Conservation (phyloP, 306 rosid genomes). For the Urtica urens region DNA sequence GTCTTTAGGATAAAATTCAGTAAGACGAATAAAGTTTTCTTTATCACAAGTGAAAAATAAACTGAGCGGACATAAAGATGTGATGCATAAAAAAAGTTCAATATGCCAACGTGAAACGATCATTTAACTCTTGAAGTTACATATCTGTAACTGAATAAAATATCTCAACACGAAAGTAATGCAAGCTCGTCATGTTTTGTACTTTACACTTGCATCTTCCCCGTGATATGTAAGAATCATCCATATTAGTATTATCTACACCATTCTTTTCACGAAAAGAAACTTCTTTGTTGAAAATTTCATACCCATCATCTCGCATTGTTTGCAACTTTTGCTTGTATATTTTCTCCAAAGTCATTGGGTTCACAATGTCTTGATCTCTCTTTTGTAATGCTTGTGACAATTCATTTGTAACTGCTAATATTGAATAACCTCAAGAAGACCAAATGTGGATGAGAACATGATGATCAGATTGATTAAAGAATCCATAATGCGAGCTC, state of each 20-base stretch:
- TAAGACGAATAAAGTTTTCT: not conserved
- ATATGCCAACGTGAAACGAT: not conserved
- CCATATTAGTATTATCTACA: too few relatives aligned
- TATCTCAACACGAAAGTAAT: too few relatives aligned
- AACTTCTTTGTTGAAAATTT: conserved; percentile 4
- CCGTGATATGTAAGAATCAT: not conserved
- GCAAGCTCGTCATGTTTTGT: not conserved
- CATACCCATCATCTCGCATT: conserved; percentile 5
- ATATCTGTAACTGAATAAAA: too few relatives aligned
- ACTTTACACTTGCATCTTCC: not conserved
- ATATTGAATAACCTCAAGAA: too few relatives aligned
- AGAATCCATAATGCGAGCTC: too few relatives aligned
- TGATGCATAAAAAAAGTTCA: conserved; percentile 8
- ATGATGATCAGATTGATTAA: too few relatives aligned
- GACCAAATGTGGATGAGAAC: too few relatives aligned
- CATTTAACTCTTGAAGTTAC: too few relatives aligned
- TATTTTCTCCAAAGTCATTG: not conserved
- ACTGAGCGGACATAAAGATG: not conserved
- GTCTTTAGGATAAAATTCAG: conserved; percentile 1
- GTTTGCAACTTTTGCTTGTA: not conserved
- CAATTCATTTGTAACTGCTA: not conserved
- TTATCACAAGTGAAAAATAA: conserved; percentile 5
- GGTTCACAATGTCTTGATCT: conserved; percentile 12
- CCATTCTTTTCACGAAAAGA: conserved; percentile 3
- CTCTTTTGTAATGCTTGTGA: conserved; percentile 4